Base-by-base conservation (phyloP, 352 stramenopile species). In the Heterotrichella gracilis region DNA sequence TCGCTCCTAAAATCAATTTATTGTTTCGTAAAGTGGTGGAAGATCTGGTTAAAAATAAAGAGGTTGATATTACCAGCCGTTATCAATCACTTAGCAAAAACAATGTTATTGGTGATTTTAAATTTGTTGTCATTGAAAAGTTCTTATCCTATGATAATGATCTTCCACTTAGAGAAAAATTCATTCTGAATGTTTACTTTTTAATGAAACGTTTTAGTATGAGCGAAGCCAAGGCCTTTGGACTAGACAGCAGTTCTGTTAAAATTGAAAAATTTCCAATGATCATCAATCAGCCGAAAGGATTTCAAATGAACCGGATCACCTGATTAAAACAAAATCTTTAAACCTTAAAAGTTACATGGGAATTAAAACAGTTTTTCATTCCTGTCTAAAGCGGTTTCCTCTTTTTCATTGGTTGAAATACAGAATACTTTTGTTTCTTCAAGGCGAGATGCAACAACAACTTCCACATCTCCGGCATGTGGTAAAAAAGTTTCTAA, bases 191-290 rank as follows among this genome's bases (percentile, higher is more conserved):
- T 9, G 9, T 53, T 17, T 53, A 53, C 32, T 53, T 53, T n/a
- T 17, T 53, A n/a, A 53, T 53, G 32, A 53, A 53, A 53, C 32
- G n/a, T n/a, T 53, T 53, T 53, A 53, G 32, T n/a, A 9, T 53
- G 32, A 53, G 32, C n/a, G 32, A 53, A 53, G 32, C 32, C 32
- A 53, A 53, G n/a, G 32, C 32, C 9, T 53, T 53, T 53, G 32
- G 32, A 9, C 32, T 53, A n/a, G 32, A 53, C n/a, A 53, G 32
- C 32, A 53, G 32, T 53, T 53, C 32, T 9, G 32, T 53, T 17
- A 53, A 53, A 53, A 53, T 53, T 53, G 32, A 53, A 53, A 53
- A 53, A n/a, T 53, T 53, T n/a, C 32, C 32, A n/a, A 53, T 53
- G 32, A n/a, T 53, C 9, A 53, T 53, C n/a, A 53, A 53, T 17